phyloP scores from a whole-genome alignment of 345 rosid genomes.

The Acer campestre region DNA sequence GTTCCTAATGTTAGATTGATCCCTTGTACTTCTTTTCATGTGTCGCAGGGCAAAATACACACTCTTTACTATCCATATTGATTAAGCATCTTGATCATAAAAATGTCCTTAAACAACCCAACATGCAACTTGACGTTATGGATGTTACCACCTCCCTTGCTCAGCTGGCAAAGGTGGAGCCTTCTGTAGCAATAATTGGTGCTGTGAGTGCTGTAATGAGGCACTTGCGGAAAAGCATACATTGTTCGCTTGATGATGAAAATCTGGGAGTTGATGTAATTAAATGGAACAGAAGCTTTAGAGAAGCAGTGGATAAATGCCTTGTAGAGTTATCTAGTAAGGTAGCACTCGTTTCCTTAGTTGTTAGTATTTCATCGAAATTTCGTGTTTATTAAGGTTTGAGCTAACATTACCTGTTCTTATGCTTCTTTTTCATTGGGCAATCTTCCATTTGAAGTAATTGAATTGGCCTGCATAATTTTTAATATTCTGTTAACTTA shows the following conservation, averaged over 20 bases:
- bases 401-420: neutral
- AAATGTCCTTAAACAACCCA: slow-evolving; percentile 75
- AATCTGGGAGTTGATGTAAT: slow-evolving; percentile 59
- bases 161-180: slow-evolving; percentile 62
- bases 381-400: neutral
- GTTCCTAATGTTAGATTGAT: slow-evolving; percentile 11
- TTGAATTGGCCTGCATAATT: neutral
- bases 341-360: slow-evolving; percentile 41
- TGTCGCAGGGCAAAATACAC: slow-evolving; percentile 78
- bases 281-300: slow-evolving; percentile 57
- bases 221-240: slow-evolving; percentile 87
- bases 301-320: slow-evolving; percentile 81
- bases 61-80: slow-evolving; percentile 79
- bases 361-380: neutral
- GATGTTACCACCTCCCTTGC: slow-evolving; percentile 77
- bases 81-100: slow-evolving; percentile 97
- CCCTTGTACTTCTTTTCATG: slow-evolving; percentile 11
- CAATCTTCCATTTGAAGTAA: slow-evolving; percentile 7
- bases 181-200: slow-evolving; percentile 79
- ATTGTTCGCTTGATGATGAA: slow-evolving; percentile 73
- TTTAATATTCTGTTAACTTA: slow-evolving; percentile 10
- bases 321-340: slow-evolving; percentile 71
- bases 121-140: slow-evolving; percentile 77
- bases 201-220: slow-evolving; percentile 84
- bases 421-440: slow-evolving; percentile 8